Evolutionary conservation across 2,329 filamentous ascomycete genomes (phyloP), one percentile per base, ranked within the genome.

Genomic region (Diaporthe vexans): DNA sequence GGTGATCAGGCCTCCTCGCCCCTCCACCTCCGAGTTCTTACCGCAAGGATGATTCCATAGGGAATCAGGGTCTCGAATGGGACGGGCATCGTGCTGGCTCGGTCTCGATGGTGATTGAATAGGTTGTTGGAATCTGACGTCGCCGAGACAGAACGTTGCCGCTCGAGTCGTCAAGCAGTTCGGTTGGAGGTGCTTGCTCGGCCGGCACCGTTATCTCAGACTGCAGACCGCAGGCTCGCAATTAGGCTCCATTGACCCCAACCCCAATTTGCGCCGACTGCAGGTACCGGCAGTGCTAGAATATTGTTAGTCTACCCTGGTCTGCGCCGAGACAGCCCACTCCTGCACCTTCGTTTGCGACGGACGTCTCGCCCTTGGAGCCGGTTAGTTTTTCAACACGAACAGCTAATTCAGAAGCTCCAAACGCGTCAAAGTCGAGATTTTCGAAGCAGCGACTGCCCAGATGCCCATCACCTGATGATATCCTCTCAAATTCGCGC

Each of bases 11-110:
- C 43, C 46, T 77, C 75, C n/a, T 13, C 9, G 40, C 46, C 54
- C 63, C 13, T 68, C 33, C 13, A 5, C 29, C 21, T 21, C 33
- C 48, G 26, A 17, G 10, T 21, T 3, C 89, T 83, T 87, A 92
- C 90, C 80, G 83, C 86, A 79, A 90, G 82, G 82, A 92, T 89
- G 86, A 92, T 91, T 82, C 85, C 91, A 83, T 92, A 92, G 57
- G 91, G 90, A 83, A 92, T 85, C 77, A 92, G 81, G 67, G 90
- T 85, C 83, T 92, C 91, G 84, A 92, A 92, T 63, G 91, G 91
- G 77, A 92, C 84, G 75, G 89, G 88, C 91, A 92, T 92, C 71
- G 80, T 83, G 83, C 17, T 54, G 63, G 48, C 33, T 37, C 48
- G 48, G 48, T 68, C 15, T 52, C 33, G 9, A 21, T n/a, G 46